These are phyloP conservation scores for Peronospora belbahrii DNA, from an alignment of 352 stramenopile species.

Conservation along the genomic window DNA sequence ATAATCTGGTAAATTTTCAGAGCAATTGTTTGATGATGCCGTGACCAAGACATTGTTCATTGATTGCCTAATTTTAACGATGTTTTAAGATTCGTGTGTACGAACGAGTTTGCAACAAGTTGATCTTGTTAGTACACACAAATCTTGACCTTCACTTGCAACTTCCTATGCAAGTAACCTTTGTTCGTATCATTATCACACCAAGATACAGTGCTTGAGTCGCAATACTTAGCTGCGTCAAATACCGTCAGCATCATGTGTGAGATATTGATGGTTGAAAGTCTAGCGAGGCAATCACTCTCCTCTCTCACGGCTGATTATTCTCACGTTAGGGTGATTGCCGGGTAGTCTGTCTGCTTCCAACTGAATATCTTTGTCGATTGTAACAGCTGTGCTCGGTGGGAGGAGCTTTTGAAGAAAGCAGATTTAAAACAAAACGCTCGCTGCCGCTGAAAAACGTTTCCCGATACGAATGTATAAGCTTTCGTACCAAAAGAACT, in stretches of 20 bases:
- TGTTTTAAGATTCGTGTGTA: too few species aligned
- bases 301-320: slow-evolving; percentile 11
- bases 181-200: background rate
- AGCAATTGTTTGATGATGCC: too few species aligned
- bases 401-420: background rate
- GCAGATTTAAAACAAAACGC: background rate
- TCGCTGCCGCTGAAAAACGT: slow-evolving; percentile 2
- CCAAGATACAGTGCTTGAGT: slow-evolving; percentile 1
- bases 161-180: background rate
- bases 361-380: slow-evolving; percentile 14
- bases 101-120: too few species aligned
- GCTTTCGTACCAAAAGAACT: background rate
- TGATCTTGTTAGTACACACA: too few species aligned
- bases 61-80: too few species aligned
- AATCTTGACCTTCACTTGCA: too few species aligned
- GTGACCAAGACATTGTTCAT: too few species aligned
- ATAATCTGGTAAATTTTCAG: too few species aligned
- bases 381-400: slow-evolving; percentile 1
- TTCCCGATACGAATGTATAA: background rate
- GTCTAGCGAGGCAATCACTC: background rate
- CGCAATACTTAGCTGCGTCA: slow-evolving; percentile 2
- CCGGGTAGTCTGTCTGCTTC: slow-evolving; percentile 7
- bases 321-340: slow-evolving; percentile 10
- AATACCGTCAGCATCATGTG: background rate
- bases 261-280: background rate